Base-by-base conservation (phyloP, 2,329 filamentous ascomycete species). In the Aspergillaceae sp. region DNA sequence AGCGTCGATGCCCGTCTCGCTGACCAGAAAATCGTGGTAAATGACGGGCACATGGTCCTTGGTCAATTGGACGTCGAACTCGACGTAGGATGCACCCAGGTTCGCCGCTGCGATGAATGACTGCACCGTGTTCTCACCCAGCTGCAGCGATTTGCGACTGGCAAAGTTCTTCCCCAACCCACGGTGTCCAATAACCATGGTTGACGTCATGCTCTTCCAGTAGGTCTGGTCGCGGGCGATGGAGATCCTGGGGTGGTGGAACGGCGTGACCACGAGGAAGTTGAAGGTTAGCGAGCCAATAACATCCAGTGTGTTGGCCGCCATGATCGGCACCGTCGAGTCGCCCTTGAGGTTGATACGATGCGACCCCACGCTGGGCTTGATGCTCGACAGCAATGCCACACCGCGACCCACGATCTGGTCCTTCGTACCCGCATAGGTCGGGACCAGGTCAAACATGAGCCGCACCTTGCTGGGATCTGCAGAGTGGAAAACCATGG, bases 41-140 rank as follows among this genome's bases (percentile, higher is more conserved):
- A 98, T 95, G 53, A 98, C 91, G 0, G 92, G 92, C 1, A 98
- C 89, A 58, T 94, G 89, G 62, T 98, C 92, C 62, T 98, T 98
- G n/a, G 92, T 98, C 35, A 98, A 74, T 64, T 98, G 92, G 0
- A 98, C 92, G 63, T 98, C 92, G 59, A 80, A 80, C 56, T 84
- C 81, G 33, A 84, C 80, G 56, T 84, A 84, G 7, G 77, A 78
- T 8, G 80, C 92, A 6, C 92, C 92, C 43, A 98, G 69, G 55
- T 96, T 97, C 38, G 91, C 90, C 2, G 92, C 92, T 2, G 91
- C 88, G 60, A 97, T 95, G 68, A 98, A 98, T 0, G 92, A 97
- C 46, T 82, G 86, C 28, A 98, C 76, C 0, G 92, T 98, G 65
- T 98, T 98, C 68, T 98, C 92, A 49, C 92, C 94, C 1, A 98